Evolutionary conservation across 2,329 filamentous ascomycete species (phyloP), one percentile per base, ranked within the genome.

Genomic region (Fusarium papillatum): DNA sequence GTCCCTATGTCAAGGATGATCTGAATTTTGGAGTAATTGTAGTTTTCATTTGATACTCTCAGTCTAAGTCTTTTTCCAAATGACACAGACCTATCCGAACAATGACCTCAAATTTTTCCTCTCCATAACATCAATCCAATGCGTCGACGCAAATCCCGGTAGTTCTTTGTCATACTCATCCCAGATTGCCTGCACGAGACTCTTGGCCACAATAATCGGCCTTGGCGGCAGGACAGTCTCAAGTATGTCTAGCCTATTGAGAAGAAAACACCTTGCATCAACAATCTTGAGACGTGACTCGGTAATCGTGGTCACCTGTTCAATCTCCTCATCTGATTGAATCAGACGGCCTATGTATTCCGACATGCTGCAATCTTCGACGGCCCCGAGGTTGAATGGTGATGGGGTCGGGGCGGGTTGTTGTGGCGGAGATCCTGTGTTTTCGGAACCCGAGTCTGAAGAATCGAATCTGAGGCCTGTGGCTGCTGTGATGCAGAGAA

Each of bases 401-500:
- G 24, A 13, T 16, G 53, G 10, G 2, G 24, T 34, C 11, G 26
- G 22, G 2, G 60, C 36, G 1, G 73, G 31, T 4, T 10, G 50
- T 38, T 66, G 68, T 24, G 48, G 24, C 2, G 48, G 48, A 1
- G 65, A 62, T 5, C 65, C 59, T 1, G 48, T 38, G 3, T 7
- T 68, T 1, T 34, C 22, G 2, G 6, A n/a, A 0, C 34, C 5
- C 0, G 16, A 13, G 10, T 67, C 63, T 0, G 60, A 26, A 1
- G 68, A 24, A 10, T 76, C 71, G 31, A 76, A 73, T 1, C 82
- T 74, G 1, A 84, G 71, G 0, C 83, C 83, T 0, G 81, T 83
- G 43, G 81, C 81, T 2, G 83, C 83, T 2, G 81, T 82, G 17
- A 84, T 80, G 48, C 83, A 84, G 4, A 84, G 76, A 0, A 84